These are phyloP conservation scores for Erysimum cheiri DNA, from an alignment of 441 rosid genomes.

Conservation along the genomic window DNA sequence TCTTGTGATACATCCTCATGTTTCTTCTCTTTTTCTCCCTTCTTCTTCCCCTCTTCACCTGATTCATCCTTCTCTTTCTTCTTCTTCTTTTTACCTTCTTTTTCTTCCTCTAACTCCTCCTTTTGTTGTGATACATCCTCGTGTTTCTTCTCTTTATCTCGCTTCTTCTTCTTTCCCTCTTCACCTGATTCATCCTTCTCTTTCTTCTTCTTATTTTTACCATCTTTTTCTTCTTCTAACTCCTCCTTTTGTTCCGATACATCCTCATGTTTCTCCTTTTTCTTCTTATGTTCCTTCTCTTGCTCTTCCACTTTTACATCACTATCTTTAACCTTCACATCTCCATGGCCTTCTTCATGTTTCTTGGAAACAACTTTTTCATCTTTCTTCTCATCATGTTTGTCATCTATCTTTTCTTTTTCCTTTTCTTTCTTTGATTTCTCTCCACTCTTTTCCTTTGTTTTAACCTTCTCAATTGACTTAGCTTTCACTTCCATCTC, in stretches of 20 bases:
- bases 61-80: constrained; percentile 32
- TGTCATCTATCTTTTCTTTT: no score
- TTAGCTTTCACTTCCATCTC: constrained; percentile 61
- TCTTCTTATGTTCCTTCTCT: constrained; percentile 30
- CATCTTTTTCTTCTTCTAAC: constrained; percentile 23
- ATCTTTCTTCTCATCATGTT: constrained; percentile 29
- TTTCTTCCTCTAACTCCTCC: constrained; percentile 12
- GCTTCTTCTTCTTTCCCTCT: constrained; percentile 5
- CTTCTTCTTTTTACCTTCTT: constrained; percentile 41
- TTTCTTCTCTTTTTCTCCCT: constrained; percentile 35
- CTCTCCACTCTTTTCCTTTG: constrained; percentile 43
- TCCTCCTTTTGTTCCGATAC: not conserved
- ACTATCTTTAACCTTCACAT: constrained; percentile 15
- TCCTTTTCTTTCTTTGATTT: constrained; percentile 35
- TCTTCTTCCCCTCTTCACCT: constrained; percentile 8
- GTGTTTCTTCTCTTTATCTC: constrained; percentile 22
- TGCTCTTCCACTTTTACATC: constrained; percentile 18
- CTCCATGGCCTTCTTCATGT: constrained; percentile 29
- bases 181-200: constrained; percentile 25
- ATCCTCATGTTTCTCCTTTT: constrained; percentile 26
- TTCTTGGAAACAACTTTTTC: not conserved
- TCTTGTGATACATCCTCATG: not conserved
- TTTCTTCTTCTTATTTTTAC: constrained; percentile 41
- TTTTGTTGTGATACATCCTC: not conserved
- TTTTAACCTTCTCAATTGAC: constrained; percentile 58